Evolutionary conservation across 2,329 filamentous ascomycete genomes (phyloP).

Genomic region (Fusarium keratoplasticum): DNA sequence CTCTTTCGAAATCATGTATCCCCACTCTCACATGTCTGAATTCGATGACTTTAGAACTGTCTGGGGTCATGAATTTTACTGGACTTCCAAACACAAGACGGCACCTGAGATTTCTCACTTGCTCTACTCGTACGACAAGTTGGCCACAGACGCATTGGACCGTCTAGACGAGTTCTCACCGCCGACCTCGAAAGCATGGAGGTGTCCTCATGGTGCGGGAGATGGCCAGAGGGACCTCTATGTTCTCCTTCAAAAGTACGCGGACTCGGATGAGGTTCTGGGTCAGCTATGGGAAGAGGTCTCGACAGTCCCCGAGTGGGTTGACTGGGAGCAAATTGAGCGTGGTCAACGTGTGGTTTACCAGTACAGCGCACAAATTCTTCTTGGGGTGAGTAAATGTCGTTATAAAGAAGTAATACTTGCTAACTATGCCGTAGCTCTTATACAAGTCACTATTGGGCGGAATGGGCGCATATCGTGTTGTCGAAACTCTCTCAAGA

Average conservation of each 20-base stretch:
- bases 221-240: slow-evolving; percentile 68
- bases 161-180: slow-evolving; percentile 70
- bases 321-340: slow-evolving; percentile 80
- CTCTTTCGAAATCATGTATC: slow-evolving; percentile 19
- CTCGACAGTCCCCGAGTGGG: slow-evolving; percentile 77
- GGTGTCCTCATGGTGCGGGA: slow-evolving; percentile 44
- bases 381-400: slow-evolving; percentile 63
- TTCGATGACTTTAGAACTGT: slow-evolving; percentile 24
- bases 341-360: slow-evolving; percentile 83
- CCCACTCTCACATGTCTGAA: not conserved
- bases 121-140: slow-evolving; percentile 74
- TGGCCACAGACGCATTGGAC: slow-evolving; percentile 75
- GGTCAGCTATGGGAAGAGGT: slow-evolving; percentile 73
- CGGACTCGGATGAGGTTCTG: slow-evolving; percentile 65
- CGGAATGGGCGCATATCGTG: slow-evolving; percentile 77
- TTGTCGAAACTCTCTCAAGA: slow-evolving; percentile 78
- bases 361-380: slow-evolving; percentile 75
- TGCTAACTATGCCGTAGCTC: slow-evolving; percentile 50
- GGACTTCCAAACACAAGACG: slow-evolving; percentile 73
- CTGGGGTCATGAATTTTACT: slow-evolving; percentile 70
- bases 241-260: slow-evolving; percentile 69
- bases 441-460: slow-evolving; percentile 75
- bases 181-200: slow-evolving; percentile 40
- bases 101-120: slow-evolving; percentile 68
- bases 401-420: not conserved